Evolutionary conservation across 495 filamentous ascomycete genomes (phyloP), one percentile per base, ranked within the genome.

Genomic region (Hypoxylon rickii): DNA sequence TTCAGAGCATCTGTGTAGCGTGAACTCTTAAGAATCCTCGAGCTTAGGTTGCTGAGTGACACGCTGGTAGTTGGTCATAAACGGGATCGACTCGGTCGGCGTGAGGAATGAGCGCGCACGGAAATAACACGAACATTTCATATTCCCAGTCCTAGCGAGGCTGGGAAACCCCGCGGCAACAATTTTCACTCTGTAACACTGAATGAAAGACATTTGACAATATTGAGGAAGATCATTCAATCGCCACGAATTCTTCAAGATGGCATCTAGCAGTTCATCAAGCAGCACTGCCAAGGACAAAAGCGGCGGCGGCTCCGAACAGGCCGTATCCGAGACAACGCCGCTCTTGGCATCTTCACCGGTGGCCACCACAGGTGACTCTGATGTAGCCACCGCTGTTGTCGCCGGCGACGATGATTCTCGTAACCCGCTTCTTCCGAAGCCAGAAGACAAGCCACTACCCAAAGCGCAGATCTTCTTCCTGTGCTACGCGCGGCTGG

Each of bases 401-500:
- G 43, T 15, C 6, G 50, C 62, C 22, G 61, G 63, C 29, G 36
- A 64, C 24, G 36, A 17, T 33, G 66, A 73, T 11, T 63, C 67
- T 29, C 19, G 26, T 8, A 34, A 29, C 12, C 39, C 61, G 2
- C 38, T 61, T 0, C 50, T 61, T 15, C 12, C 36, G 33, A 71
- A 70, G 17, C 44, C 34, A 4, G 40, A 50, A 3, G 62, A 70
- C 51, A 73, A 68, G 44, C 79, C 84, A 7, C 56, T 90, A 11
- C 86, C 85, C 8, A 70, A 71, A 44, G 16, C 54, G 7, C 87
- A 89, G 63, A 79, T 90, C 33, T 57, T 84, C 33, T 66, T 86
- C 2, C 79, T 90, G 16, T 89, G 87, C 70, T 87, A 79, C 64
- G 82, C 83, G 1, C 78, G 86, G 7, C 65, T 84, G n/a, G 68